These are phyloP conservation scores for Hygrophila difformis DNA, from an alignment of 257 asterid species.

Conservation along the genomic window DNA sequence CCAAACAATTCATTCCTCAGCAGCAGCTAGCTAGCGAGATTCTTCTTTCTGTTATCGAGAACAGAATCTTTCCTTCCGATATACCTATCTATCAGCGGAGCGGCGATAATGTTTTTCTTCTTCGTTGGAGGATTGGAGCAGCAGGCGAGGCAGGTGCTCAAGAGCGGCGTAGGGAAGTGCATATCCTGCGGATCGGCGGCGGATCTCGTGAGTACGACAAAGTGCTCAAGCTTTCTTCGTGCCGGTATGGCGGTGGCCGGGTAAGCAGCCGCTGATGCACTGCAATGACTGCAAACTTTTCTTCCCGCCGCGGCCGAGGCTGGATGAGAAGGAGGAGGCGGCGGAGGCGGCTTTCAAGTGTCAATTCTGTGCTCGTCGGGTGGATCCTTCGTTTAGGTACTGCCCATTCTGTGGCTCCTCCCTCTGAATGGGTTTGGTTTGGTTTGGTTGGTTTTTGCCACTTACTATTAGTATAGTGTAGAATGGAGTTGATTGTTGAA, in stretches of 20 bases:
- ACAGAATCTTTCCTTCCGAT: too few species aligned
- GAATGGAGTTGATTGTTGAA: too few species aligned
- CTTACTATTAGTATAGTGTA: too few species aligned
- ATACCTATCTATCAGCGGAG: too few species aligned
- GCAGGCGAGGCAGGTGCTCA: slow-evolving; percentile 56
- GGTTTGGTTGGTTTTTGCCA: too few species aligned
- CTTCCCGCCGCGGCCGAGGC: slow-evolving; percentile 29
- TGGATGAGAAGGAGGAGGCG: slow-evolving; percentile 1
- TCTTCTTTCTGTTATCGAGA: too few species aligned
- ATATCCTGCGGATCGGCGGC: slow-evolving; percentile 65
- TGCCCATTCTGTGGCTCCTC: slow-evolving; percentile 59
- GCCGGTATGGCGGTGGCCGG: slow-evolving; percentile 86
- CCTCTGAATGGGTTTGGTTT: too few species aligned
- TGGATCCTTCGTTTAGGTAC: slow-evolving; percentile 34
- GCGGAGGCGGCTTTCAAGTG: slow-evolving; percentile 22
- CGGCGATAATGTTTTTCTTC: slow-evolving; percentile 56
- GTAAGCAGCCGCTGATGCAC: slow-evolving; percentile 53
- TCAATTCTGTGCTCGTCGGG: slow-evolving; percentile 33
- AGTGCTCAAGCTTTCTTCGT: slow-evolving; percentile 72
- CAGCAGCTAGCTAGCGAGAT: too few species aligned
- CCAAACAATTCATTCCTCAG: too few species aligned
- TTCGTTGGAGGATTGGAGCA: slow-evolving; percentile 71
- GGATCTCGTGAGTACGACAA: slow-evolving; percentile 74
- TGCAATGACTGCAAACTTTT: slow-evolving; percentile 56
- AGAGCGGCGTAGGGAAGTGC: slow-evolving; percentile 61